Evolutionary conservation across 352 stramenopile species (phyloP), one percentile per base, ranked within the genome.

Genomic region (Phytophthora sp.): DNA sequence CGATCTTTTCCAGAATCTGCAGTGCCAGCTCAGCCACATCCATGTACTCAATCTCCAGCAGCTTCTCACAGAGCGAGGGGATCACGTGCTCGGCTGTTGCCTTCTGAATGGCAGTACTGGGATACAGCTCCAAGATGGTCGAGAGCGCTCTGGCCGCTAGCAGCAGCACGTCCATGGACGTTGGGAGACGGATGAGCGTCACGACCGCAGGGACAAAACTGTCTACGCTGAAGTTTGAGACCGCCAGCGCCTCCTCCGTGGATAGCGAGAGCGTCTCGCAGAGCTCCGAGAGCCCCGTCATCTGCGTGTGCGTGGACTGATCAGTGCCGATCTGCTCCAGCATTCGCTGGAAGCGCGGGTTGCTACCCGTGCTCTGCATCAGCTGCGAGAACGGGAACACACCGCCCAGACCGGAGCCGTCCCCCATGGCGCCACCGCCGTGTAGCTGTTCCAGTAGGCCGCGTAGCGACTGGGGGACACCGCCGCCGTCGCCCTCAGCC

Each of bases 11-110:
- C 0, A 94, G 59, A 51, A 91, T 87, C 56, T 89, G 80, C 52
- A 94, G 62, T 12, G 81, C 73, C 26, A 90, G 54, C 56, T 94
- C 85, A 0, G 82, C 85, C 27, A 94, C 81, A 56, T 94, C 85
- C 80, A 94, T 91, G 63, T 91, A 94, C 61, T 94, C 80, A 33
- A 94, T 89, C 60, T 89, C 84, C 58, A 90, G 52, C 16, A 94
- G 71, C 53, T 91, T 91, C 18, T 74, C 76, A 57, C 85, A 94
- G 15, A 94, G 69, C 29, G 74, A 78, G 1, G 73, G 74, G 30
- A 94, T 75, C 1, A 91, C 64, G 3, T 75, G 64, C 38, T 77
- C 73, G 2, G 66, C 61, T 20, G 87, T 76, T 0, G 81, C 82
- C 41, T 76, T 79, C 15, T 71, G 73, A 7, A 81, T 80, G 5